Percentiles rank a stretch among this genome's conserved stretches.
Conservation (phyloP, 2,329 filamentous ascomycete species). For the Exutisphaerella laricina region DNA sequence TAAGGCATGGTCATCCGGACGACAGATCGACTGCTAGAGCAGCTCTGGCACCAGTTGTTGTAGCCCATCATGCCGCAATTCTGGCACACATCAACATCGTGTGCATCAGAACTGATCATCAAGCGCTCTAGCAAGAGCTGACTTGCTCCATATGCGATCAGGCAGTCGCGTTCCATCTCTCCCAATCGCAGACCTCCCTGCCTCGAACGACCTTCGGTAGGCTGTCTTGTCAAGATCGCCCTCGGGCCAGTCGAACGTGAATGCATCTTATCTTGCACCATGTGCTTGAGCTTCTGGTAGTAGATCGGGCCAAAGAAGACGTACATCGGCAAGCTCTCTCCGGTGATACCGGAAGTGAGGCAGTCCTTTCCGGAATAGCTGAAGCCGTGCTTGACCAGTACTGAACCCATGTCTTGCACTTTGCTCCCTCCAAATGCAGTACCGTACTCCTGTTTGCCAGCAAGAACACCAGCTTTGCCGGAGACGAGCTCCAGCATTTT, state of each 20-base stretch:
- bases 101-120: constrained; percentile 90
- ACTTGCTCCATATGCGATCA: constrained; percentile 93
- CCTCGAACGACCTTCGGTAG: constrained; percentile 88
- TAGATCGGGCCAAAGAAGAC: constrained; percentile 99
- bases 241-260: constrained; percentile 83
- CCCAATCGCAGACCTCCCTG: constrained; percentile 89
- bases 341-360: constrained; percentile 90
- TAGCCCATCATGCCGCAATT: constrained; percentile 93
- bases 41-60: constrained; percentile 89
- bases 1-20: constrained; percentile 96
- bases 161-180: constrained; percentile 98
- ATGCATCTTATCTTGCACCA: constrained; percentile 99
- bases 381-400: constrained; percentile 83
- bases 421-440: constrained; percentile 79
- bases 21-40: constrained; percentile 76
- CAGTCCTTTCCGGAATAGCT: constrained; percentile 97
- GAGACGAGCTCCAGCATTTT: constrained; percentile 94
- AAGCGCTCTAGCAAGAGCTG: constrained; percentile 87
- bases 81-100: constrained; percentile 90
- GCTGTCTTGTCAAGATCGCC: constrained; percentile 88
- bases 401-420: constrained; percentile 81
- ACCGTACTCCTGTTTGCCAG: constrained; percentile 82
- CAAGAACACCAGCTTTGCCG: constrained; percentile 85
- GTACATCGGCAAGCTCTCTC: constrained; percentile 88
- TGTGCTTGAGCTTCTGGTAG: constrained; percentile 99